Percentiles rank a stretch among this genome's conserved stretches.
phyloP scores from a whole-genome alignment of 352 stramenopile genomes.

The Phytophthora litchii region DNA sequence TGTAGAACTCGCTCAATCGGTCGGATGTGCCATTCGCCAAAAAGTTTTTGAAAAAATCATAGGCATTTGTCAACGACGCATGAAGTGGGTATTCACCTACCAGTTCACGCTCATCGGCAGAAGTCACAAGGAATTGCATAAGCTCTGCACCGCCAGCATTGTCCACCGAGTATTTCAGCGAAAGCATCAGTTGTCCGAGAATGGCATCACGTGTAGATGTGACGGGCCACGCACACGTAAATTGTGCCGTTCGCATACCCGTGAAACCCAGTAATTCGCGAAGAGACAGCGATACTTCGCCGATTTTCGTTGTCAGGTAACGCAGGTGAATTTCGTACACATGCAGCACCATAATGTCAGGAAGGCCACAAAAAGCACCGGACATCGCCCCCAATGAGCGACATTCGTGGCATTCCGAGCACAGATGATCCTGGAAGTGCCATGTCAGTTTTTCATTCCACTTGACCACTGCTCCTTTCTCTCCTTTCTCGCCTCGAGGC shows the following conservation, averaged over 20 bases:
- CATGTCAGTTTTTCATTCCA: slow-evolving; percentile 81
- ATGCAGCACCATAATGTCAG: slow-evolving; percentile 82
- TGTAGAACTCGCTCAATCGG: slow-evolving; percentile 66
- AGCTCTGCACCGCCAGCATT: slow-evolving; percentile 49
- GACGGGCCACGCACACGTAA: slow-evolving; percentile 76
- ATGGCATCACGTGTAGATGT: slow-evolving; percentile 68
- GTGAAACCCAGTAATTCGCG: slow-evolving; percentile 77
- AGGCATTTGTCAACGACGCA: slow-evolving; percentile 47
- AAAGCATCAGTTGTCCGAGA: slow-evolving; percentile 72
- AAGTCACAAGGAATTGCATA: slow-evolving; percentile 75
- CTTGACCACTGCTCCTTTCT: slow-evolving; percentile 58
- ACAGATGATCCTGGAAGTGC: slow-evolving; percentile 83
- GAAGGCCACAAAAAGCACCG: slow-evolving; percentile 72
- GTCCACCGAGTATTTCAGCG: slow-evolving; percentile 70
- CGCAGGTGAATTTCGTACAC: slow-evolving; percentile 86
- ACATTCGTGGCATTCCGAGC: slow-evolving; percentile 75
- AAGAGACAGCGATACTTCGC: slow-evolving; percentile 74
- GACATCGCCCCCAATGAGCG: slow-evolving; percentile 56
- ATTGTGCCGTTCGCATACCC: slow-evolving; percentile 63
- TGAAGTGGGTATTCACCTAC: slow-evolving; percentile 76
- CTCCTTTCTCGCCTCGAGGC: slow-evolving; percentile 59
- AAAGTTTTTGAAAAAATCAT: slow-evolving; percentile 74
- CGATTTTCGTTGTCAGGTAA: slow-evolving; percentile 86
- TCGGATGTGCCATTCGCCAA: slow-evolving; percentile 56
- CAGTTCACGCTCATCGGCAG: slow-evolving; percentile 63